A percentile compares a stretch with the other conserved stretches of the same genome.
Conservation (phyloP, 2,329 filamentous ascomycete species). For the Fusarium hainanense region DNA sequence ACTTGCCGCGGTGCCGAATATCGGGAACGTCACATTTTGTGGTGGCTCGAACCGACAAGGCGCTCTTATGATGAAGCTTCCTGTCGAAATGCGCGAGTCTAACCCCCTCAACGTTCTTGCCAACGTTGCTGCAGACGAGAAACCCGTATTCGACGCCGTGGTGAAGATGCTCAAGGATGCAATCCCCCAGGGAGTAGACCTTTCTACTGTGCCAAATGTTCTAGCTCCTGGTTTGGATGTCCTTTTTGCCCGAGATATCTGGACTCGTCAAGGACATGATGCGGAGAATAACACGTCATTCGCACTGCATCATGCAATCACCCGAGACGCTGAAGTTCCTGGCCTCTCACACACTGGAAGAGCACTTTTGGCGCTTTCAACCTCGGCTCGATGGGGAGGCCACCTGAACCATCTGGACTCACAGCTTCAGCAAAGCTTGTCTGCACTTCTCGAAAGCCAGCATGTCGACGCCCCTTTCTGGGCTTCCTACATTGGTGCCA, state of each 20-base stretch:
- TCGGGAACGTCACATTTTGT: conserved; percentile 83
- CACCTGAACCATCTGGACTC: conserved; percentile 63
- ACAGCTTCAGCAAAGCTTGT: conserved; percentile 57
- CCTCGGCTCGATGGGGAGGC: conserved; percentile 80
- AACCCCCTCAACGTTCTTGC: conserved; percentile 67
- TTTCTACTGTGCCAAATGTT: conserved; percentile 54
- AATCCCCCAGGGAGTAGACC: conserved; percentile 54
- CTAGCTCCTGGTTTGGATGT: conserved; percentile 56
- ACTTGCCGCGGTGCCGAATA: conserved; percentile 73
- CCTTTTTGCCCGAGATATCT: conserved; percentile 63
- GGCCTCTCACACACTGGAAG: conserved; percentile 79
- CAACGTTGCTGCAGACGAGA: conserved; percentile 42
- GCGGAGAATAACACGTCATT: conserved; percentile 69
- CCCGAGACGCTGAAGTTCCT: conserved; percentile 74
- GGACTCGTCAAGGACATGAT: conserved; percentile 62
- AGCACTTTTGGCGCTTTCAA: conserved; percentile 75
- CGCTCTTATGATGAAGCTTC: conserved; percentile 78
- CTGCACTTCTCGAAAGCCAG: conserved; percentile 53
- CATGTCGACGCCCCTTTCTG: conserved; percentile 59
- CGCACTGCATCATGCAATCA: conserved; percentile 78
- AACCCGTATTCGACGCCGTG: conserved; percentile 51
- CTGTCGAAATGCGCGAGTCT: conserved; percentile 66
- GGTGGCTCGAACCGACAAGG: conserved; percentile 90
- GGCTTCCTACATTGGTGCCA: conserved; percentile 64
- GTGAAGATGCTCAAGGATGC: conserved; percentile 54